phyloP scores from a whole-genome alignment of 2,329 filamentous ascomycete species.

The Neonectria hederae region DNA sequence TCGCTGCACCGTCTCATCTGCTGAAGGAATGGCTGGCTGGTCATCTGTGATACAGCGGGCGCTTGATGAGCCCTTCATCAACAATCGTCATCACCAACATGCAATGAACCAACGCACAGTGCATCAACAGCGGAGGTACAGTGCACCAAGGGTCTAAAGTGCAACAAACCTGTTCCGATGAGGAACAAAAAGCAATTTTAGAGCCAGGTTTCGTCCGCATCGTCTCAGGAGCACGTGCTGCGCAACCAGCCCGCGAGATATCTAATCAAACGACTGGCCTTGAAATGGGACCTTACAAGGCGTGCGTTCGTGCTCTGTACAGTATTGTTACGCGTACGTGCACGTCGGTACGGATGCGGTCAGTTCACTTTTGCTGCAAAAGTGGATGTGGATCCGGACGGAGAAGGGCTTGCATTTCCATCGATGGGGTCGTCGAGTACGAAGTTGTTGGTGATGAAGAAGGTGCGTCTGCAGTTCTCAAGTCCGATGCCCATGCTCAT shows the following conservation, averaged over 20 bases:
- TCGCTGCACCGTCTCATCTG: neutral
- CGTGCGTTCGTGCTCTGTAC: neutral
- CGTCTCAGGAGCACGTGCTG: conserved; percentile 19
- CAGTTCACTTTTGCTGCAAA: neutral
- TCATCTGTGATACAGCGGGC: neutral
- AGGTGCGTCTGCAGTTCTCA: neutral
- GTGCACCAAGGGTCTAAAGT: conserved; percentile 1
- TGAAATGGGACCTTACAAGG: too few species aligned
- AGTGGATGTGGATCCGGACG: neutral
- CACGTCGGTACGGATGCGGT: neutral
- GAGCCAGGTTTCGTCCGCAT: conserved; percentile 4
- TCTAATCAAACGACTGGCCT: neutral
- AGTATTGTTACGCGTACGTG: too few species aligned
- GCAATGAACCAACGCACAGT: neutral
- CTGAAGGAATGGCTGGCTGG: neutral
- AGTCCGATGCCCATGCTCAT: neutral
- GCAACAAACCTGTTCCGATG: neutral
- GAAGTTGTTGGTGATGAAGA: neutral
- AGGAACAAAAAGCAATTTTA: neutral
- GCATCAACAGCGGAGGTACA: neutral
- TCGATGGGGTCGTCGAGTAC: neutral
- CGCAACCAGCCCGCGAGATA: neutral
- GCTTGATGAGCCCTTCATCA: neutral
- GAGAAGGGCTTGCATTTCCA: neutral
- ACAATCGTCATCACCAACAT: neutral